A percentile compares a stretch with the other conserved stretches of the same genome.
Evolutionary conservation across 2,329 filamentous ascomycete genomes (phyloP).

Genomic region (Stagonosporopsis rhizophila): DNA sequence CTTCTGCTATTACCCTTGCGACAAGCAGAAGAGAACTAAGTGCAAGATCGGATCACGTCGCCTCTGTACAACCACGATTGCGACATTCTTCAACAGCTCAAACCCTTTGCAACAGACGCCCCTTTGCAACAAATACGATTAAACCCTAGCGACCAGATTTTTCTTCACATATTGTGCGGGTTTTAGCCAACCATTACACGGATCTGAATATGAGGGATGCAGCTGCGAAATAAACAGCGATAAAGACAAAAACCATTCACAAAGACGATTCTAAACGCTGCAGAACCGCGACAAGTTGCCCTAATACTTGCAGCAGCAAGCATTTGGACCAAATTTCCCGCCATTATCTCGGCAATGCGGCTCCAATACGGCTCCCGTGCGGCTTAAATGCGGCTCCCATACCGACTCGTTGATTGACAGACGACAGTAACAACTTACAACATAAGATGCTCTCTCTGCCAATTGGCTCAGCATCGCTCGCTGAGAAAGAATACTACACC

Average conservation of each 20-base stretch:
- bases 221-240: not conserved
- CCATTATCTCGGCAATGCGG: not conserved
- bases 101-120: conserved; percentile 2
- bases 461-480: not conserved
- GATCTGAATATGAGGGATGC: not conserved
- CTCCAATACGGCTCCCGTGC: not conserved
- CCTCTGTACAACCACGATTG: not conserved
- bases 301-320: not conserved
- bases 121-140: conserved; percentile 1
- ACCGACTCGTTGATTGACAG: not conserved
- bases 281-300: too few relatives aligned
- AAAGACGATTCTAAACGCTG: too few relatives aligned
- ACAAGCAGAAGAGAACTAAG: conserved; percentile 22
- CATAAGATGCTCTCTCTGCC: not conserved
- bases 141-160: conserved; percentile 4
- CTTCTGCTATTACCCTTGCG: conserved; percentile 24
- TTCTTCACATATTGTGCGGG: too few relatives aligned
- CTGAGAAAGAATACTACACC: not conserved
- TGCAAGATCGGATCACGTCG: not conserved
- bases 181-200: not conserved
- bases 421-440: too few relatives aligned
- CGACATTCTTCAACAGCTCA: not conserved
- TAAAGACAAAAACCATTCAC: too few relatives aligned
- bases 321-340: not conserved
- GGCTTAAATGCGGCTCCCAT: not conserved